Conservation (phyloP, 2,329 filamentous ascomycete species). For the Mycosphaerella sp. region DNA sequence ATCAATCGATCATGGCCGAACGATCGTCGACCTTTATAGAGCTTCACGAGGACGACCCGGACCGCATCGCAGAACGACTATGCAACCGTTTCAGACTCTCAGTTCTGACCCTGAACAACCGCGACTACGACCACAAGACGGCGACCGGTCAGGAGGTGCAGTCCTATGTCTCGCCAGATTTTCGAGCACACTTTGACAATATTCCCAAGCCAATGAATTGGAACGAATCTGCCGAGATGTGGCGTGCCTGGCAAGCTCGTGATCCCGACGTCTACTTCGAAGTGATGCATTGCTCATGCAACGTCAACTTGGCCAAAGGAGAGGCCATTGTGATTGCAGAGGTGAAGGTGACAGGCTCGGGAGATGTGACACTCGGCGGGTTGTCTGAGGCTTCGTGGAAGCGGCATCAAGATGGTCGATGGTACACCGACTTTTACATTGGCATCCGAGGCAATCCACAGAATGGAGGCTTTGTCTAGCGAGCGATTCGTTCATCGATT, state of each 20-base stretch:
- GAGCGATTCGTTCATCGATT: background rate
- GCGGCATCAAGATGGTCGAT: slow-evolving; percentile 2
- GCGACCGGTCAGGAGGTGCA: background rate
- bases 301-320: slow-evolving; percentile 7
- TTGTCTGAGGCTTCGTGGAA: slow-evolving; percentile 2
- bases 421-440: slow-evolving; percentile 3
- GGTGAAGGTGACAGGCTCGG: slow-evolving; percentile 1
- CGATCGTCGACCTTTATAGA: background rate
- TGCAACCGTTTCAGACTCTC: slow-evolving; percentile 1
- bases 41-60: background rate
- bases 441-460: slow-evolving; percentile 4
- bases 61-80: background rate
- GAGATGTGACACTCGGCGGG: slow-evolving; percentile 2
- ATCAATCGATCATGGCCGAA: background rate
- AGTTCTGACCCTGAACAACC: background rate
- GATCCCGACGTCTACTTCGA: slow-evolving; percentile 1
- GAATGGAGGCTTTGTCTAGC: slow-evolving; percentile 10
- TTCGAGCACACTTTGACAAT: slow-evolving; percentile 9
- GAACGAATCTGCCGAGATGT: background rate
- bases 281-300: slow-evolving; percentile 3
- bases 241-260: slow-evolving; percentile 1
- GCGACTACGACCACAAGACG: slow-evolving; percentile 2
- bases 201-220: background rate
- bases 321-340: slow-evolving; percentile 3
- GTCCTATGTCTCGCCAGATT: slow-evolving; percentile 1